A percentile compares a stretch with the other conserved stretches of the same genome.
phyloP scores from a whole-genome alignment of 768 basidiomycete species.

The Tremella fuciformis region DNA sequence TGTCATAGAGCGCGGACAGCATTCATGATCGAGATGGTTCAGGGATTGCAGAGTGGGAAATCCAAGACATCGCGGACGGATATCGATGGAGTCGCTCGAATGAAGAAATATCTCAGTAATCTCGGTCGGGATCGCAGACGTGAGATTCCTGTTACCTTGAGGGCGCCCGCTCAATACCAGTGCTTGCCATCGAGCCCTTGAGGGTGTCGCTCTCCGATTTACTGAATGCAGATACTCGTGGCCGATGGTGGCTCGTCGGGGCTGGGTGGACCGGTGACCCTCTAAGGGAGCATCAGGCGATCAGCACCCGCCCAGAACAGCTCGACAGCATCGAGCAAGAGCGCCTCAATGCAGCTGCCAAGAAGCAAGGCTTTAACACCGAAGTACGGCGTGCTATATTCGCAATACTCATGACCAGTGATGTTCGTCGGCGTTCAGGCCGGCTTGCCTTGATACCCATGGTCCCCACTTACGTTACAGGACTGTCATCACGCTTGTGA shows the following conservation, averaged over 20 bases:
- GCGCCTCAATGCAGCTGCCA: conserved; percentile 71
- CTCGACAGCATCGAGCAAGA: conserved; percentile 44
- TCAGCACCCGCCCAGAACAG: conserved; percentile 40
- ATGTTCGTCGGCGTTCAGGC: conserved; percentile 57
- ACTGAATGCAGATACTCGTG: conserved; percentile 74
- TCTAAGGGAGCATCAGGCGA: conserved; percentile 60
- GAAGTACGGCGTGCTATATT: conserved; percentile 89
- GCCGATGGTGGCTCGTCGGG: conserved; percentile 99
- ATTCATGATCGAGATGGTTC: conserved; percentile 93
- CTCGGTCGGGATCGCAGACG: conserved; percentile 70
- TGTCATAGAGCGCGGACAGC: conserved; percentile 72
- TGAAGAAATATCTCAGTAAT: conserved; percentile 81
- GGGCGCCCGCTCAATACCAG: neutral
- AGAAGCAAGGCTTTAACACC: conserved; percentile 97
- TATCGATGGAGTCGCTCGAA: conserved; percentile 72
- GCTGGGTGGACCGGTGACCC: conserved; percentile 95
- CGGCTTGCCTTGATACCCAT: neutral
- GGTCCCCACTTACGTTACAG: conserved; percentile 53
- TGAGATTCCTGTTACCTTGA: conserved; percentile 49
- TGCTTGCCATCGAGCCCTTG: conserved; percentile 70
- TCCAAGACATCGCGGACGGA: conserved; percentile 61
- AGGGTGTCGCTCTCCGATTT: conserved; percentile 83
- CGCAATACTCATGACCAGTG: conserved; percentile 90
- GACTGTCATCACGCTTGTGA: conserved; percentile 96
- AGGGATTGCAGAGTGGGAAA: conserved; percentile 90